A percentile compares a stretch with the other conserved stretches of the same genome.
Conservation (phyloP, 176 grass and related monocot genomes). For the Rhynchospora pubera region DNA sequence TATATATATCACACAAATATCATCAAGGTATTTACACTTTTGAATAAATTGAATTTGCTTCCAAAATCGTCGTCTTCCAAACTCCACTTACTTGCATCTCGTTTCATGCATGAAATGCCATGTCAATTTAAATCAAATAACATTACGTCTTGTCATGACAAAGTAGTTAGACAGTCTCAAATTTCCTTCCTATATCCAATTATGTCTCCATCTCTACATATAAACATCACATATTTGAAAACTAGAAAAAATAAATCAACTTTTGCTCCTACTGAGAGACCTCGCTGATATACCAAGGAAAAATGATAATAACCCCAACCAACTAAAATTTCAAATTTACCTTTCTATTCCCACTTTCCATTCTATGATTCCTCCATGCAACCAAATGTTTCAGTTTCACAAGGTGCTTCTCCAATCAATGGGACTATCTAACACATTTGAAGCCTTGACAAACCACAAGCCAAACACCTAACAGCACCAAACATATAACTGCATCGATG, state of each 20-base stretch:
- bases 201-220: background rate
- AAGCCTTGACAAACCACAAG: constrained; percentile 59
- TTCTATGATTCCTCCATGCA: background rate
- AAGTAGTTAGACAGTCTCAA: background rate
- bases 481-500: constrained; percentile 48
- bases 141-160: background rate
- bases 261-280: background rate
- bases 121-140: constrained; percentile 11
- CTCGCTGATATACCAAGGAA: background rate
- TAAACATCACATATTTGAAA: background rate
- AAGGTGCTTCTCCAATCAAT: background rate
- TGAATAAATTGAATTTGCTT: constrained; percentile 5
- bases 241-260: background rate
- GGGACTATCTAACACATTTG: constrained; percentile 38
- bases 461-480: constrained; percentile 64
- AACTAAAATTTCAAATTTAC: constrained; percentile 14
- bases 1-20: constrained; percentile 6
- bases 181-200: constrained; percentile 18
- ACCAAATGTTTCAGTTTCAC: background rate
- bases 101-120: background rate
- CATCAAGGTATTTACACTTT: constrained; percentile 21
- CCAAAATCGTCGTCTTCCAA: background rate
- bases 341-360: background rate
- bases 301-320: background rate
- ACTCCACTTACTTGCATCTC: background rate